phyloP scores from a whole-genome alignment of 768 basidiomycete species.

The Pleurotus eryngii region DNA sequence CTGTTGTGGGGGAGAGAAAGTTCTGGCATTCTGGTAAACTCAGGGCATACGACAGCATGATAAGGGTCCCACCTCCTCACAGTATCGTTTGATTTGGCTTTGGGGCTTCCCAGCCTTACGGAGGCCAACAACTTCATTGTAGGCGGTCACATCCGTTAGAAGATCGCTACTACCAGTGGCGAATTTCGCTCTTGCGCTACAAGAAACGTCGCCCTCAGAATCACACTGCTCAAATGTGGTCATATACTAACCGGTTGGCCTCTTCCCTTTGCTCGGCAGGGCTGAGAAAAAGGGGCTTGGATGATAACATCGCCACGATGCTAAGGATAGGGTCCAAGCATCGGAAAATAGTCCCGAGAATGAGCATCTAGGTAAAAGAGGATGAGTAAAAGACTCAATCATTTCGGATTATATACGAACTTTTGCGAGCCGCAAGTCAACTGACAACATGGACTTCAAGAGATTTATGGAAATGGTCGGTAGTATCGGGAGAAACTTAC shows the following conservation, averaged over 20 bases:
- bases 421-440: conserved; percentile 87
- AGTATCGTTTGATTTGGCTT: conserved; percentile 51
- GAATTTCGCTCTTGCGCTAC: conserved; percentile 72
- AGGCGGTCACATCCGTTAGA: conserved; percentile 78
- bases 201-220: not conserved
- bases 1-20: conserved; percentile 71
- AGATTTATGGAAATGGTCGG: conserved; percentile 2
- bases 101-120: conserved; percentile 48
- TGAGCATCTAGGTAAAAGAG: conserved; percentile 66
- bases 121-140: conserved; percentile 56
- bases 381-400: not conserved
- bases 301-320: conserved; percentile 78
- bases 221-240: no score
- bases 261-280: conserved; percentile 85
- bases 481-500: conserved; percentile 29
- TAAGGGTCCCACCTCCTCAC: conserved; percentile 53
- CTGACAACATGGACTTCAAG: conserved; percentile 71
- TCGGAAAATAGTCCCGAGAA: conserved; percentile 78
- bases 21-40: conserved; percentile 42
- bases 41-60: not conserved
- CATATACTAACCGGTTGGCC: conserved; percentile 54
- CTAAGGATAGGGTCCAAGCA: conserved; percentile 82
- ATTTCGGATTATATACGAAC: conserved; percentile 29
- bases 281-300: conserved; percentile 80
- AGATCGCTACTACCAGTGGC: conserved; percentile 75